A percentile compares a stretch with the other conserved stretches of the same genome.
phyloP scores from a whole-genome alignment of 805 yeast genomes.

The Yamadazyma tumulicola region DNA sequence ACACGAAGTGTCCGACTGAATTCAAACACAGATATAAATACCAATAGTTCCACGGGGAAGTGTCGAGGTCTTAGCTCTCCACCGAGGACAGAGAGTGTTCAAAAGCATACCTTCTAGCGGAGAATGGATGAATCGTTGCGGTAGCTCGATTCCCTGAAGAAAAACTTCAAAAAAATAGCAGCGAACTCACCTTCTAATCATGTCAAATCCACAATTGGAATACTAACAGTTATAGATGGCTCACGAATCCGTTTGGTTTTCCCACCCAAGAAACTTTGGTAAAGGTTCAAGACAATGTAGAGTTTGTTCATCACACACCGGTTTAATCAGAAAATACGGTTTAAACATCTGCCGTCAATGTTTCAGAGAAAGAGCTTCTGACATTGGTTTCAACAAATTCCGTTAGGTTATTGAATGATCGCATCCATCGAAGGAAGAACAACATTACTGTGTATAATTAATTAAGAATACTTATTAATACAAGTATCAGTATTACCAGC shows the following conservation, averaged over 20 bases:
- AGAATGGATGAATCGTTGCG: too few species aligned
- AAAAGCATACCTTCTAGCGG: too few species aligned
- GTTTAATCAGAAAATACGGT: constrained; percentile 99
- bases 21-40: too few species aligned
- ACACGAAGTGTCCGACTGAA: too few species aligned
- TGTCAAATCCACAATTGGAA: too few species aligned
- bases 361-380: constrained; percentile 99
- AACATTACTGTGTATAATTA: constrained; percentile 14
- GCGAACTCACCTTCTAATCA: too few species aligned
- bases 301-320: constrained; percentile 97
- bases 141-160: too few species aligned
- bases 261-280: constrained; percentile 99
- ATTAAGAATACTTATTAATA: constrained; percentile 5
- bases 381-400: constrained; percentile 98
- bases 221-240: constrained; percentile 68
- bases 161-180: too few species aligned
- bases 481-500: constrained; percentile 1
- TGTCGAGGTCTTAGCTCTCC: too few species aligned
- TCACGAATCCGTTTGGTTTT: constrained; percentile 99
- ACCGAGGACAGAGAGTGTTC: too few species aligned
- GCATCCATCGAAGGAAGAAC: not conserved
- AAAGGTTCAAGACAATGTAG: constrained; percentile 99
- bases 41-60: too few species aligned
- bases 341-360: constrained; percentile 99
- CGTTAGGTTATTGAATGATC: constrained; percentile 55